Evolutionary conservation across 257 asterid genomes (phyloP), one percentile per base, ranked within the genome.

Genomic region (Solanum appendiculatum): DNA sequence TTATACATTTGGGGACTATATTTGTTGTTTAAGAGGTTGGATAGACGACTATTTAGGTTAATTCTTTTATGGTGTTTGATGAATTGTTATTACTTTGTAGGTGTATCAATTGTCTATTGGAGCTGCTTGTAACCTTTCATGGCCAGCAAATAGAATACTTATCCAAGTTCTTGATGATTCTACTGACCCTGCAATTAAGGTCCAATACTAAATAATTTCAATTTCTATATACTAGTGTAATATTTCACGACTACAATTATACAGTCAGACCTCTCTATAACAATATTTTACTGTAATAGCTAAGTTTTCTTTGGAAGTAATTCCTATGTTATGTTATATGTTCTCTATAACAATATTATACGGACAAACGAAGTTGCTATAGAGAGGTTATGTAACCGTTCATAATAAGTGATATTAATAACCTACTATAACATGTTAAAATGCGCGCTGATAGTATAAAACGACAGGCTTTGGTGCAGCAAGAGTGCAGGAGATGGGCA

Each of bases 161-260:
- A 80, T 90, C 87, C 92, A 90, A 86, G 90, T 90, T 63, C 92
- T 90, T 56, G 92, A 90, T 73, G 91, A 90, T 68, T 90, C 91
- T 23, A 89, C 89, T 11, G 92, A 90, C 54, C 89, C 91, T 12
- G 5, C 87, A 4, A 83, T 83, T 60, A 90, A 89, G 92, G 92
- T 89, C 51, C 63, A 85, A 78, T n/a, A 39, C 27, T 64, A 56
- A 60, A 23, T 60, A 60, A 3, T 31, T 60, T 60, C 69, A 2
- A 23, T 21, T 58, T 21, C 1, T 21, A 21, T 58, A 7, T 20
- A 58, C 66, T 58, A 5, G 31, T n/a, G 15, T 60, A 60, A 3
- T 29, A 66, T 66, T 66, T 29, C 21, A 1, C 11, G 2, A 27
- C 0, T 66, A 16, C 3, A 69, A 18, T 69, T 0, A 31, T 16